These are phyloP conservation scores for Cladosporium velox DNA, from an alignment of 2,329 filamentous ascomycete species.

Conservation along the genomic window DNA sequence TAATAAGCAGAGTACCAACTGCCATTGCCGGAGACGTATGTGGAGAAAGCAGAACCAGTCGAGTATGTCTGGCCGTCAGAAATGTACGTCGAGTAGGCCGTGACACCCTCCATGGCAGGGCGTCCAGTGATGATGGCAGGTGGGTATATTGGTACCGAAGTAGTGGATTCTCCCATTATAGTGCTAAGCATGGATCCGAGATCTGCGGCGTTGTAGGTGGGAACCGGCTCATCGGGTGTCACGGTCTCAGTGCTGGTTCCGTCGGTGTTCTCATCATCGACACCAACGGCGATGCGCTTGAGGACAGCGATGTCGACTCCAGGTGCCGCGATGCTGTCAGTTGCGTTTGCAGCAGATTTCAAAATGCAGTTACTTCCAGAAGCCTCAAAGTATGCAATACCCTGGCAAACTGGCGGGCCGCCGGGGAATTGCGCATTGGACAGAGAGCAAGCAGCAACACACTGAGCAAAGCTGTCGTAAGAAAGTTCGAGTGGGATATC, in stretches of 20 bases:
- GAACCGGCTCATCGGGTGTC: slow-evolving; percentile 27
- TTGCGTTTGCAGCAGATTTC: slow-evolving; percentile 29
- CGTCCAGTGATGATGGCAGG: slow-evolving; percentile 26
- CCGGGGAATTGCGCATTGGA: slow-evolving; percentile 33
- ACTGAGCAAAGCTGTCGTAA: slow-evolving; percentile 36
- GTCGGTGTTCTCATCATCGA: slow-evolving; percentile 25
- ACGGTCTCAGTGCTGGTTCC: slow-evolving; percentile 31
- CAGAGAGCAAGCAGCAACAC: slow-evolving; percentile 37
- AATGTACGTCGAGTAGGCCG: slow-evolving; percentile 34
- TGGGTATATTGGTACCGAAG: slow-evolving; percentile 33
- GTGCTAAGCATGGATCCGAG: slow-evolving; percentile 33
- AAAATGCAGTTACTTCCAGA: slow-evolving; percentile 38
- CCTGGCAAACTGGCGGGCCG: slow-evolving; percentile 34
- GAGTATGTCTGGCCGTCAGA: slow-evolving; percentile 36
- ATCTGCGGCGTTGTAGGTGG: slow-evolving; percentile 26
- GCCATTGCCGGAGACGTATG: slow-evolving; percentile 29
- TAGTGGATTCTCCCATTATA: slow-evolving; percentile 33
- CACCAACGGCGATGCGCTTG: slow-evolving; percentile 33
- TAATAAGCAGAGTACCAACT: slow-evolving; percentile 37
- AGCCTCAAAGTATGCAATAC: slow-evolving; percentile 35
- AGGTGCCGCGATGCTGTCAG: slow-evolving; percentile 28
- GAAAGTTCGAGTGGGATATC: slow-evolving; percentile 30
- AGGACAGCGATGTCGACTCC: slow-evolving; percentile 36
- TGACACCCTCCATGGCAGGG: slow-evolving; percentile 25
- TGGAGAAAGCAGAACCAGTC: slow-evolving; percentile 34